A percentile compares a stretch with the other conserved stretches of the same genome.
phyloP scores from a whole-genome alignment of 163 green algal species.

The Coccomyxa subellipsoidea region DNA sequence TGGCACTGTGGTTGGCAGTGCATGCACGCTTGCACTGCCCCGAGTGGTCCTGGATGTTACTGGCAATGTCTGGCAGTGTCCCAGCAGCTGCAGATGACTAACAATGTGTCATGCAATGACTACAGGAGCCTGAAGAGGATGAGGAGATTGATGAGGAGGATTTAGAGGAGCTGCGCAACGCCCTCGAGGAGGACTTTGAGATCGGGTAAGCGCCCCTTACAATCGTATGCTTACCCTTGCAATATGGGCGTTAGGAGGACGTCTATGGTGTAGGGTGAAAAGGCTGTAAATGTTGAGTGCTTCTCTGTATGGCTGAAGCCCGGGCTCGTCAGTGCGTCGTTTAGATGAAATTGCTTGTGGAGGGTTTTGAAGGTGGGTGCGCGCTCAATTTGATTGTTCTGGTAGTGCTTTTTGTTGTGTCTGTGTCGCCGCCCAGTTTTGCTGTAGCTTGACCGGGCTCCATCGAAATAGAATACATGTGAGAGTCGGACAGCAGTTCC shows the following conservation, averaged over 20 bases:
- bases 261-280: neutral
- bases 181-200: slow-evolving; percentile 71
- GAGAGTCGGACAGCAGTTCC: too few species aligned
- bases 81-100: too few species aligned
- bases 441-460: too few species aligned
- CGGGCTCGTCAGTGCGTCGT: neutral
- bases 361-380: neutral
- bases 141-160: slow-evolving; percentile 57
- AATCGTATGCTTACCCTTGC: slow-evolving; percentile 16
- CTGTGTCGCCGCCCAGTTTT: too few species aligned
- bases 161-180: slow-evolving; percentile 60
- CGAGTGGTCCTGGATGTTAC: too few species aligned
- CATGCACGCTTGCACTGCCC: too few species aligned
- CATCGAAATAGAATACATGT: too few species aligned
- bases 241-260: neutral
- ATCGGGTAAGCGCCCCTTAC: slow-evolving; percentile 40
- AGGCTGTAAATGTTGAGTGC: neutral
- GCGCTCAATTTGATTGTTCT: neutral
- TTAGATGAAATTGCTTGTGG: neutral
- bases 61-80: too few species aligned
- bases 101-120: too few species aligned
- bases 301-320: neutral
- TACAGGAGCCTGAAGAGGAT: slow-evolving; percentile 51
- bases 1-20: too few species aligned
- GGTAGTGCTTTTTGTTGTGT: too few species aligned